Evolutionary conservation across 2,329 filamentous ascomycete species (phyloP).

Genomic region (Shiraia sp.): DNA sequence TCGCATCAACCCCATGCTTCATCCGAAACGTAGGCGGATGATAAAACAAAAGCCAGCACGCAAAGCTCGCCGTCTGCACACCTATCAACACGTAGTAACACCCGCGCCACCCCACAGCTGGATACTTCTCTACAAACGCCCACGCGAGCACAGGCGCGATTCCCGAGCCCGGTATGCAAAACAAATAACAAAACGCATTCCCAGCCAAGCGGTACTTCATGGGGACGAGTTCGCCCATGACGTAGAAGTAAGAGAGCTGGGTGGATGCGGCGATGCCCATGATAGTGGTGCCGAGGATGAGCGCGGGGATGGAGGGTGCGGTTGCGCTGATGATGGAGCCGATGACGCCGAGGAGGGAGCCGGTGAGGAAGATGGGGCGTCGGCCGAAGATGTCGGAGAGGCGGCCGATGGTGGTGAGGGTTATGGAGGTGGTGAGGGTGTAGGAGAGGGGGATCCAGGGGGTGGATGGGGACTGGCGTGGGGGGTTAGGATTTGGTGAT

Average conservation of each 20-base stretch:
- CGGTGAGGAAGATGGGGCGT: conserved; percentile 37
- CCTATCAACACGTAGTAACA: conserved; percentile 24
- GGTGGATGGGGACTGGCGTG: conserved; percentile 1
- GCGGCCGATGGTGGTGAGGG: conserved; percentile 9
- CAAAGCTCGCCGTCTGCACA: conserved; percentile 16
- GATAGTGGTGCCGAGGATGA: conserved; percentile 7
- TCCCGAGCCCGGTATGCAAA: conserved; percentile 15
- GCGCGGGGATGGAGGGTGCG: conserved; percentile 11
- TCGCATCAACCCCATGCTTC: conserved; percentile 20
- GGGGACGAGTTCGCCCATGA: conserved; percentile 24
- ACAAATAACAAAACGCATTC: conserved; percentile 17
- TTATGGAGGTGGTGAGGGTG: conserved; percentile 7
- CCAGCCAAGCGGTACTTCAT: conserved; percentile 27
- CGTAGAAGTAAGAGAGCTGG: conserved; percentile 21
- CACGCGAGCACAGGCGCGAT: conserved; percentile 18
- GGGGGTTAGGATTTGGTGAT: no score
- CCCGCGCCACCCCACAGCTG: conserved; percentile 22
- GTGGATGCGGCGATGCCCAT: conserved; percentile 11
- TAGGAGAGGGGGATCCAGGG: conserved; percentile 12
- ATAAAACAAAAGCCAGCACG: conserved; percentile 24
- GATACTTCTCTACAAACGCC: conserved; percentile 16
- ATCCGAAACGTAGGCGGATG: conserved; percentile 24
- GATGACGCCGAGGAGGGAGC: conserved; percentile 27
- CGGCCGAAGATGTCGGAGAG: conserved; percentile 23
- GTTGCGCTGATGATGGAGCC: conserved; percentile 17